Evolutionary conservation across 129 eudicot species (phyloP), one percentile per base, ranked within the genome.

Genomic region (Calendula officinalis): DNA sequence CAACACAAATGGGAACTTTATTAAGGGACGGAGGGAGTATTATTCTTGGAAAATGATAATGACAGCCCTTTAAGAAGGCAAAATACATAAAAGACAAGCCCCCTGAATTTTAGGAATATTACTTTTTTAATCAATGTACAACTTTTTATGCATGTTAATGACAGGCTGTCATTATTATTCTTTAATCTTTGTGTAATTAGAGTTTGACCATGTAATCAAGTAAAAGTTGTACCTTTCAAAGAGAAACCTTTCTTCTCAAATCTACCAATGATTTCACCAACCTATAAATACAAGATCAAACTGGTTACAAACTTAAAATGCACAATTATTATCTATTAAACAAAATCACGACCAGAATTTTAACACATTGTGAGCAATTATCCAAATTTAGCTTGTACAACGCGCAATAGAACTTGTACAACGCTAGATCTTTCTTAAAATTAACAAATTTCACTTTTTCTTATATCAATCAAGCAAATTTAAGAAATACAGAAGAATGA

Each of bases 161-260:
- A n/a, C n/a, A n/a, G n/a, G n/a, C n/a, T n/a, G n/a, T n/a, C n/a
- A n/a, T n/a, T n/a, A 22, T 22, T 22, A 22, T 22, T 22, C 49
- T 38, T 42, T 51, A 45, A 62, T 22, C 51, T 44, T 33, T 45
- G 54, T 35, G 40, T 5, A 40, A 49, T 2, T 9, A 53, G 49
- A 55, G 17, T 53, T 68, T 44, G 53, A 53, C 52, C 53, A 57
- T 11, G 47, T 43, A 62, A 58, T 22, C 51, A 48, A 46, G 47
- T 35, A 49, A n/a, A 64, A 54, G 3, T 34, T 12, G 56, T 81
- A 88, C 98, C 98, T 88, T 88, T 91, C 76, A 91, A 73, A 16
- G 88, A 42, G 85, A 91, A 88, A 7, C 98, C 98, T 55, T 91
- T 91, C 96, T 91, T 85, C 88, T 91, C 98, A 79, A 91, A 91